Conservation (phyloP, 106 monocot genomes). For the Phalaenopsis aphrodite region DNA sequence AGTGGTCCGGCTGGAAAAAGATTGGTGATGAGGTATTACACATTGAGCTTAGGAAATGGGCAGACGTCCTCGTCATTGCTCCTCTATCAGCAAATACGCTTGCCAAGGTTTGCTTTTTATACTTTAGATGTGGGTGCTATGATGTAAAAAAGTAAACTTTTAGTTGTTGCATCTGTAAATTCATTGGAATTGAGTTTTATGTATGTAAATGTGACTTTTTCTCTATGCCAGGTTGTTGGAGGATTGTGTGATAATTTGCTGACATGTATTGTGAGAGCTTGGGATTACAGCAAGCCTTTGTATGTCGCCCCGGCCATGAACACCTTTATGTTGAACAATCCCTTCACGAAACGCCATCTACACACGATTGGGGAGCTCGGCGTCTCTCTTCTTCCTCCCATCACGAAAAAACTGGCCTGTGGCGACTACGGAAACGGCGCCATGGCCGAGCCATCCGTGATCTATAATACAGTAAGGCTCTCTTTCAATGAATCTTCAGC, state of each 20-base stretch:
- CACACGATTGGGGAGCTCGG: conserved; percentile 42
- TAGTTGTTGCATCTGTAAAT: too few species aligned
- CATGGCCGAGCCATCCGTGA: conserved; percentile 82
- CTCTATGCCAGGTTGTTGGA: not conserved
- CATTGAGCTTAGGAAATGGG: conserved; percentile 92
- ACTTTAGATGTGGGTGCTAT: not conserved
- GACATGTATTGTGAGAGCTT: conserved; percentile 85
- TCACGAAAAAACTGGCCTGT: conserved; percentile 63
- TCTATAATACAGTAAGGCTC: conserved; percentile 47
- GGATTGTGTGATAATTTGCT: conserved; percentile 90
- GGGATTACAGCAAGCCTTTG: conserved; percentile 86
- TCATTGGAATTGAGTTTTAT: too few species aligned
- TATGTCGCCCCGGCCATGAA: conserved; percentile 96
- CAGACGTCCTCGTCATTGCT: conserved; percentile 76
- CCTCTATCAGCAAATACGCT: conserved; percentile 92
- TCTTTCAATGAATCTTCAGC: not conserved
- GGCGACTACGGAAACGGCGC: conserved; percentile 90
- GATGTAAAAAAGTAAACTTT: not conserved
- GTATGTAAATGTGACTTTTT: too few species aligned
- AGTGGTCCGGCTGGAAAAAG: conserved; percentile 86
- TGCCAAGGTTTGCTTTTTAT: conserved; percentile 52
- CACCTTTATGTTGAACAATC: conserved; percentile 94
- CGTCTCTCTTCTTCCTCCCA: conserved; percentile 50
- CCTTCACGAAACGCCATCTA: conserved; percentile 66
- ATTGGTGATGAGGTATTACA: conserved; percentile 86